Conservation (phyloP, 2,329 filamentous ascomycete genomes). For the Tolypocladium cylindrosporum region DNA sequence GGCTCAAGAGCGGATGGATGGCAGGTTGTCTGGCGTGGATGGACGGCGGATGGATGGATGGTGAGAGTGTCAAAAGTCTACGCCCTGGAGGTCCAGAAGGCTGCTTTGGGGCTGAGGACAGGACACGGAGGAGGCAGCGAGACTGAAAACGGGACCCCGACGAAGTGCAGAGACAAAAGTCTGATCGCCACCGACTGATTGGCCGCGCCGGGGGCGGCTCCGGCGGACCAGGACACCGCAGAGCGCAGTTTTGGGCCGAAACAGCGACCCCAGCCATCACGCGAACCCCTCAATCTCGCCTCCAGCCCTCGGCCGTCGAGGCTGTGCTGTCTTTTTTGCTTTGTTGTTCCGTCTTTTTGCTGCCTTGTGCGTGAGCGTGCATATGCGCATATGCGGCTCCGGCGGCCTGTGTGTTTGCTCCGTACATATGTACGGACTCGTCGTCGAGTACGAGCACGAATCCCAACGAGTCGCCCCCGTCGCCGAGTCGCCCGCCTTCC, state of each 20-base stretch:
- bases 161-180: slow-evolving; percentile 14
- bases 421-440: too few relatives aligned
- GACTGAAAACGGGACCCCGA: slow-evolving; percentile 10
- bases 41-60: not conserved
- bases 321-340: not conserved
- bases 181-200: slow-evolving; percentile 25
- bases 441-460: too few relatives aligned
- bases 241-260: slow-evolving; percentile 13
- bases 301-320: too few relatives aligned
- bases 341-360: not conserved
- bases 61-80: not conserved
- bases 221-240: slow-evolving; percentile 6
- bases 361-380: not conserved
- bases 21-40: not conserved
- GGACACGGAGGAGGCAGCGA: not conserved
- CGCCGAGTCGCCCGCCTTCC: not conserved
- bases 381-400: not conserved
- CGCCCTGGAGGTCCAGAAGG: not conserved
- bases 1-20: not conserved
- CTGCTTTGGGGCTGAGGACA: not conserved
- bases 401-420: not conserved
- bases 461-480: not conserved
- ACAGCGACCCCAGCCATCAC: slow-evolving; percentile 5
- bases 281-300: not conserved
- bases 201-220: slow-evolving; percentile 13